Percentiles rank a stretch among this genome's conserved stretches.
Conservation (phyloP, 2,329 filamentous ascomycete genomes). For the Graphiopsis chlorocephala region DNA sequence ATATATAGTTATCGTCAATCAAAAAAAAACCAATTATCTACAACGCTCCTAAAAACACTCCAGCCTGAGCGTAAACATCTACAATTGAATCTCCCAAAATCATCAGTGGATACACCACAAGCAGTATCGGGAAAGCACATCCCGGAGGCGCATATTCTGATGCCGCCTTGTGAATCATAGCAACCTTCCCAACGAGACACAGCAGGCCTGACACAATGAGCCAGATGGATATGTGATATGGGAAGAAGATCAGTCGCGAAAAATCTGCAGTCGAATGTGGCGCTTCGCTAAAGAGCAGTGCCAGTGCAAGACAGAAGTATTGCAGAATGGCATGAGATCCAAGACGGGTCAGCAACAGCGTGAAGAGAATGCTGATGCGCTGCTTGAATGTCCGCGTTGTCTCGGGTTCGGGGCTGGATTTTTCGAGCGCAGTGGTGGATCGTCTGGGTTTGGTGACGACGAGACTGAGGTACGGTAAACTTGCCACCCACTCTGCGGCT, state of each 20-base stretch:
- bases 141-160: conserved; percentile 22
- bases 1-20: neutral
- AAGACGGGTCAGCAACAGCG: conserved; percentile 16
- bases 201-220: conserved; percentile 19
- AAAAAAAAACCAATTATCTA: neutral
- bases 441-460: conserved; percentile 18
- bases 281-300: conserved; percentile 20
- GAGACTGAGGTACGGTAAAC: conserved; percentile 17
- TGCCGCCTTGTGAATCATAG: conserved; percentile 19
- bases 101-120: conserved; percentile 20
- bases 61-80: conserved; percentile 22
- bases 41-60: conserved; percentile 11
- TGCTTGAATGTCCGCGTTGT: conserved; percentile 17
- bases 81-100: conserved; percentile 17
- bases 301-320: conserved; percentile 21
- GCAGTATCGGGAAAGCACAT: conserved; percentile 18
- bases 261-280: conserved; percentile 21
- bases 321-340: conserved; percentile 22
- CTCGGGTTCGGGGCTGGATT: neutral
- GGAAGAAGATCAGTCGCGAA: conserved; percentile 21
- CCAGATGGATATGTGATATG: conserved; percentile 21
- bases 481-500: conserved; percentile 15
- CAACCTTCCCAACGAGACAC: conserved; percentile 19
- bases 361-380: conserved; percentile 19
- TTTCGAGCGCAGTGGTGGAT: neutral